These are phyloP conservation scores for Ottelia alismoides DNA, from an alignment of 106 monocot genomes.

Conservation along the genomic window DNA sequence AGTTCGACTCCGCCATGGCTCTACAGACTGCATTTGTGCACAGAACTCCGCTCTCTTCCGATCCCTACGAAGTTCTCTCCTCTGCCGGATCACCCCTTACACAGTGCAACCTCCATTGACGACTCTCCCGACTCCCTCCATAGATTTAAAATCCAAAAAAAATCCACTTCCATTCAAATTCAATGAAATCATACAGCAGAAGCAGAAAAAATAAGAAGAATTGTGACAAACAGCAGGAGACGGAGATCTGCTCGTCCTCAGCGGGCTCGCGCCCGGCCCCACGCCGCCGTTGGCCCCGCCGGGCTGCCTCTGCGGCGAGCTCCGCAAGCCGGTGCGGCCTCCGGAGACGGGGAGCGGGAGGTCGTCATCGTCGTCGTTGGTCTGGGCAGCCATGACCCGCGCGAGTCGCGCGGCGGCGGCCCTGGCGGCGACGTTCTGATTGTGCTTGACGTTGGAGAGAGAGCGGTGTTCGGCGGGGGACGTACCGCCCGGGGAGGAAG, in stretches of 20 bases:
- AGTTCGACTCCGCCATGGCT: no score
- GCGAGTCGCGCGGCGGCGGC: conserved; percentile 65
- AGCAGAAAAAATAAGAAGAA: no score
- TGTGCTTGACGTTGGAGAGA: conserved; percentile 25
- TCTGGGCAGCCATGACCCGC: conserved; percentile 64
- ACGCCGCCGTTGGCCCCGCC: conserved; percentile 6
- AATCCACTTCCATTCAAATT: no score
- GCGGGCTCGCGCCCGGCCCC: not conserved
- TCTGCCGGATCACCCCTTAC: no score
- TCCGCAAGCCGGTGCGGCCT: not conserved
- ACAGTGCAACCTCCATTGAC: no score
- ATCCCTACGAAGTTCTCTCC: no score
- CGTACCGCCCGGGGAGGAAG: conserved; percentile 38
- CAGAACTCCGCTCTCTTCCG: no score
- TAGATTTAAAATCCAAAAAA: no score
- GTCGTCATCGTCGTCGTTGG: no score
- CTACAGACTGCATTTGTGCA: no score
- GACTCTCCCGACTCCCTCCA: no score
- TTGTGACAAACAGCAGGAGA: conserved; percentile 33
- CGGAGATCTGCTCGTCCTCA: conserved; percentile 17
- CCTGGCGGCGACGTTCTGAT: conserved; percentile 56
- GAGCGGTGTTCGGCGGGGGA: conserved; percentile 50
- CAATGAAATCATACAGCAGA: no score
- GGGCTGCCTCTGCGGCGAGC: conserved; percentile 6
- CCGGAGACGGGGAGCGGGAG: not conserved